A percentile compares a stretch with the other conserved stretches of the same genome.
Evolutionary conservation across 116 monocot species (phyloP).

Genomic region (Posidonia oceanica): DNA sequence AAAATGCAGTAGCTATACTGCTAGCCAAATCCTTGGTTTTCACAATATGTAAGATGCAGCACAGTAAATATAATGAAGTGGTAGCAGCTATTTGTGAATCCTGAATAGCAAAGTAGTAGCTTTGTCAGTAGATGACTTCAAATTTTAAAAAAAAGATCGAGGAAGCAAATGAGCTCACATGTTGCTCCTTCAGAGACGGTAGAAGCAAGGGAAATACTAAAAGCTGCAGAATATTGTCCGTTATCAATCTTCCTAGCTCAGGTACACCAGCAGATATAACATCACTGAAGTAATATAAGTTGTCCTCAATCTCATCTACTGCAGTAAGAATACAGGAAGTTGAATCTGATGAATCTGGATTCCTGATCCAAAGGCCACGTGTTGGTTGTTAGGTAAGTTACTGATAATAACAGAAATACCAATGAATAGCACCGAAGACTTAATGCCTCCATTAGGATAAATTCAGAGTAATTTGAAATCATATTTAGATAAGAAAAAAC

Average conservation of each 20-base stretch:
- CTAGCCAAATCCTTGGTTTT: constrained; percentile 87
- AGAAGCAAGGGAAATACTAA: constrained; percentile 82
- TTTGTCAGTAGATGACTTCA: background rate
- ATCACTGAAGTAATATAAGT: constrained; percentile 92
- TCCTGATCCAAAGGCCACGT: constrained; percentile 29
- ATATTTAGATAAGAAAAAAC: too few species aligned
- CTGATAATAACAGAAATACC: background rate
- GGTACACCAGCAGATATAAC: constrained; percentile 93
- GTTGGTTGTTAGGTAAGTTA: background rate
- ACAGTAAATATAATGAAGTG: constrained; percentile 79
- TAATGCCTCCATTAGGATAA: background rate
- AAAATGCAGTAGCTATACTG: constrained; percentile 65
- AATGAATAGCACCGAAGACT: background rate
- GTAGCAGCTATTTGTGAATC: constrained; percentile 41
- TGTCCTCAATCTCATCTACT: constrained; percentile 91
- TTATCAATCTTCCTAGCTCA: constrained; percentile 75
- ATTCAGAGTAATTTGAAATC: background rate
- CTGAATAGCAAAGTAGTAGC: constrained; percentile 22
- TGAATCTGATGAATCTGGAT: constrained; percentile 32
- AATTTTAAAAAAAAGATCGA: background rate
- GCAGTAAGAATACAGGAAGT: constrained; percentile 32
- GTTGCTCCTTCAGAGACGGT: constrained; percentile 52
- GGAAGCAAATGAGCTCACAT: constrained; percentile 20
- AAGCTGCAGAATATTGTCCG: constrained; percentile 66
- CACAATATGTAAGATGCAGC: constrained; percentile 86